Evolutionary conservation across 2,329 filamentous ascomycete genomes (phyloP), one percentile per base, ranked within the genome.

Genomic region (Aspergillus versicolor): DNA sequence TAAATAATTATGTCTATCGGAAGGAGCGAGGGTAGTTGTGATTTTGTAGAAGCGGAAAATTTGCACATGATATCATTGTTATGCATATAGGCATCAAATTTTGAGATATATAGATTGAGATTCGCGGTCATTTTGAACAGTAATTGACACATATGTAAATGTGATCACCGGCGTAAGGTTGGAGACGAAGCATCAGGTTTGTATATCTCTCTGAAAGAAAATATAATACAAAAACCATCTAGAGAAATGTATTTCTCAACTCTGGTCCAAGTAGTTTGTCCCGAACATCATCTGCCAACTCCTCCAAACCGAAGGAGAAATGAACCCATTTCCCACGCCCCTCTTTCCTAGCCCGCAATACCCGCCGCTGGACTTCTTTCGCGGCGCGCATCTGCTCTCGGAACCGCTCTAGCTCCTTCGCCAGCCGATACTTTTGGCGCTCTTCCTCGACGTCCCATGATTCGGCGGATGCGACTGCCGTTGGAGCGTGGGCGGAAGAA

Each of bases 241-340:
- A 40, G 5, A 34, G 21, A 41, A n/a, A 44, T 5, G 30, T n/a
- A 30, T 32, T 17, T 30, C 27, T 32, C 7, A 24, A 27, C 38
- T 64, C 58, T 13, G 46, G 38, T 2, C 66, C 67, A 32, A 68
- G 48, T 12, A 65, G 46, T 21, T 15, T 56, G 41, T 52, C 60
- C 5, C 67, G 47, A 9, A 61, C 47, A 57, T 58, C 57, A 13
- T 61, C 51, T 12, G 65, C 59, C 24, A 67, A 34, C 1, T 61
- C 63, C 32, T 70, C 67, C 6, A 66, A 37, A 3, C 69, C 70
- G 58, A 70, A 65, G 4, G 68, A 73, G 49, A 75, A 70, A 52
- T 73, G 67, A 9, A 76, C 63, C 74, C 75, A 78, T 59, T 73
- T 77, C 15, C 73, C 74, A n/a, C 65, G 64, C 3, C 59, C 67